Percentiles rank a stretch among this genome's conserved stretches.
Conservation (phyloP, 208 protist genomes). For the Acanthamoeba castellanii region DNA sequence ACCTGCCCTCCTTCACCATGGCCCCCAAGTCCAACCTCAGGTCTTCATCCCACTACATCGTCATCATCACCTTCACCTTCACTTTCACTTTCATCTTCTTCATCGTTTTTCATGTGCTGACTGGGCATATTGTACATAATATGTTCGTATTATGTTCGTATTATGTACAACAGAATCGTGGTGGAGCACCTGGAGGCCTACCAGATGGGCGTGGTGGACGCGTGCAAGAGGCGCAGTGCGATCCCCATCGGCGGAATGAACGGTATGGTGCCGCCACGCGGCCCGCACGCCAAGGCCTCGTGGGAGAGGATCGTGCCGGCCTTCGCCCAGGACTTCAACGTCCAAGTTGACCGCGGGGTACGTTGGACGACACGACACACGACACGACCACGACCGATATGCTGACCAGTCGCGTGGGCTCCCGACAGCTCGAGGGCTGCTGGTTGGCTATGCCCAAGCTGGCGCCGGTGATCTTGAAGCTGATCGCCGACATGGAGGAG, state of each 20-base stretch:
- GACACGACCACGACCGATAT: too few relatives aligned
- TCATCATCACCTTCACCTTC: background rate
- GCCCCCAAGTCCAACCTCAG: constrained; percentile 65
- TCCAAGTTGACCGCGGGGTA: constrained; percentile 50
- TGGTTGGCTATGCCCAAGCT: constrained; percentile 55
- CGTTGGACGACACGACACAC: too few relatives aligned
- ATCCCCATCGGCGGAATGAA: constrained; percentile 73
- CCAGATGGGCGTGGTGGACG: constrained; percentile 66
- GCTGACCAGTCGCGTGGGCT: too few relatives aligned
- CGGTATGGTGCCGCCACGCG: constrained; percentile 57
- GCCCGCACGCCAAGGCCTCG: background rate
- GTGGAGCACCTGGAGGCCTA: constrained; percentile 73
- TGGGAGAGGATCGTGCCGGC: constrained; percentile 48
- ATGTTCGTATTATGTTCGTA: background rate
- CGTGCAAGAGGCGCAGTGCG: constrained; percentile 42
- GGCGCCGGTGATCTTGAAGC: constrained; percentile 59
- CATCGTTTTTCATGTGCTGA: background rate
- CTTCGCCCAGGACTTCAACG: constrained; percentile 61
- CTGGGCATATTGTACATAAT: background rate
- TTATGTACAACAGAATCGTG: background rate
- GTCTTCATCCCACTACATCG: background rate
- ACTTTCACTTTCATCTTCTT: too few relatives aligned
- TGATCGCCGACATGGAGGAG: constrained; percentile 56
- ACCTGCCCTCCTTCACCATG: constrained; percentile 63
- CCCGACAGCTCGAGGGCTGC: constrained; percentile 48